Percentiles rank a stretch among this genome's conserved stretches.
Evolutionary conservation across 768 basidiomycete species (phyloP).

Genomic region (Chalciporus chontae): DNA sequence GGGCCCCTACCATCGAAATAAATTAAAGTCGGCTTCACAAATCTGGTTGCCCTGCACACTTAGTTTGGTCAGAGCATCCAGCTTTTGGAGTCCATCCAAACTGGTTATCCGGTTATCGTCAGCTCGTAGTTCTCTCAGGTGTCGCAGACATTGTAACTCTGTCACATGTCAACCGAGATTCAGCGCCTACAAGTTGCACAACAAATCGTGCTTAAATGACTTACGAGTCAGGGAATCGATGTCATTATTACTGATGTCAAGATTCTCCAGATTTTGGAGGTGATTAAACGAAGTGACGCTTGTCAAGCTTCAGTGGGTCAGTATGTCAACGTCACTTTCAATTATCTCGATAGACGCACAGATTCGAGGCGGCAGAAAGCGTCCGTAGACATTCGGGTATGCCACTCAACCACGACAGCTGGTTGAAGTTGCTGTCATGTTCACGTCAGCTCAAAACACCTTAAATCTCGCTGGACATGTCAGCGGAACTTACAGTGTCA

Average conservation of each 20-base stretch:
- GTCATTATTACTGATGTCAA: conserved; percentile 90
- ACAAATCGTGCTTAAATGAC: conserved; percentile 30
- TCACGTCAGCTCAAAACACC: conserved; percentile 14
- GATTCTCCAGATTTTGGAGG: conserved; percentile 76
- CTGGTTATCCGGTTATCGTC: conserved; percentile 78
- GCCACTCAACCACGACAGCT: conserved; percentile 77
- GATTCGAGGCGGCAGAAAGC: conserved; percentile 72
- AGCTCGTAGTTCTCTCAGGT: conserved; percentile 85
- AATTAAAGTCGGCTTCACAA: conserved; percentile 52
- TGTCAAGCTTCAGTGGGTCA: conserved; percentile 58
- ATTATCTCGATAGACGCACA: conserved; percentile 38
- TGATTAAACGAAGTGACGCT: conserved; percentile 86
- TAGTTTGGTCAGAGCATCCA: conserved; percentile 82
- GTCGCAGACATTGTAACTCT: conserved; percentile 84
- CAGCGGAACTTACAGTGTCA: conserved; percentile 63
- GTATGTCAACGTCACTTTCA: conserved; percentile 10
- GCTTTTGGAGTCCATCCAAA: conserved; percentile 70
- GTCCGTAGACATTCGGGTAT: conserved; percentile 69
- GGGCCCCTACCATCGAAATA: conserved; percentile 67
- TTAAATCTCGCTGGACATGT: conserved; percentile 3
- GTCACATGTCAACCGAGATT: conserved; percentile 15
- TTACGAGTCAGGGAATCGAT: conserved; percentile 84
- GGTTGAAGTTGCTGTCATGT: conserved; percentile 60
- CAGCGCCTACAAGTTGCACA: background rate
- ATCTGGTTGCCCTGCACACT: conserved; percentile 77